These are phyloP conservation scores for Jamesozyma rosinii DNA, from an alignment of 805 yeast genomes.

Conservation along the genomic window DNA sequence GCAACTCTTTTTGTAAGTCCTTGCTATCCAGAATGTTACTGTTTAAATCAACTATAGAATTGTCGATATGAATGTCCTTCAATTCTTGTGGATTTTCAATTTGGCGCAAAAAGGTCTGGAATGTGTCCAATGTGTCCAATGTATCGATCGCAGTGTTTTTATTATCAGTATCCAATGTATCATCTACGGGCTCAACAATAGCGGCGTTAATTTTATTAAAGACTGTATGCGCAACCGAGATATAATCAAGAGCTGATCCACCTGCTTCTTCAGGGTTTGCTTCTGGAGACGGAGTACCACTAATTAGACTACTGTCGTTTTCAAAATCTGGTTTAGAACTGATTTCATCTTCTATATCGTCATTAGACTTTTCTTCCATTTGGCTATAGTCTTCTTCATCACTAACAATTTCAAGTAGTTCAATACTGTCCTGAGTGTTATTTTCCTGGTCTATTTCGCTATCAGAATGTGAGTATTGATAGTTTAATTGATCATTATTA, in stretches of 20 bases:
- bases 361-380: neutral
- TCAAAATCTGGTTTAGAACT: neutral
- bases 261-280: neutral
- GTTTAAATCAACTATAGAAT: neutral
- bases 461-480: neutral
- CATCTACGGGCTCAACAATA: neutral
- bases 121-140: neutral
- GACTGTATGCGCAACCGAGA: neutral
- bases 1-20: neutral
- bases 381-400: neutral
- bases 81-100: neutral
- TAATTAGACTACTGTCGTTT: neutral
- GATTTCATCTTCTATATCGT: neutral
- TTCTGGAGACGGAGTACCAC: too few species aligned
- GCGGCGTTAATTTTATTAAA: slow-evolving; percentile 1
- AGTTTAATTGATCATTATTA: too few species aligned
- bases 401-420: neutral
- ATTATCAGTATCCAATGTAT: neutral
- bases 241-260: neutral
- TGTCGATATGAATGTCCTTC: neutral
- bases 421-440: neutral
- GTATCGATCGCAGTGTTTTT: neutral
- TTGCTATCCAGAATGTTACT: too few species aligned
- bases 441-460: neutral
- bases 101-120: neutral